Percentiles rank a stretch among this genome's conserved stretches.
phyloP scores from a whole-genome alignment of 306 rosid species.

The Leucaena leucocephala region DNA sequence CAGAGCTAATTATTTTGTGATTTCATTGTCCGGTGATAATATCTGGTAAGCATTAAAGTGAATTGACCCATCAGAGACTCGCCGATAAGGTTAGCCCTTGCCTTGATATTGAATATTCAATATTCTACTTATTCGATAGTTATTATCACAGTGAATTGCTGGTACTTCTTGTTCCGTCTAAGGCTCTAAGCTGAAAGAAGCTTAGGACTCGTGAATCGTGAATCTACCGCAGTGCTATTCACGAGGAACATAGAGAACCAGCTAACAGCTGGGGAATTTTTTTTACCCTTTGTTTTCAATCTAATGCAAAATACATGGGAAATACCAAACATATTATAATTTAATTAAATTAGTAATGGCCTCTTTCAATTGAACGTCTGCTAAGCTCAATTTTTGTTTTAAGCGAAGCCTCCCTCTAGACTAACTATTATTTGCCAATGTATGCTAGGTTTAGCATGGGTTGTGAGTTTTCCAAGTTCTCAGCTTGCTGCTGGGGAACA shows the following conservation, averaged over 20 bases:
- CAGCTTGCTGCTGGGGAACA: too few species aligned
- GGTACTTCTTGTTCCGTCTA: not conserved
- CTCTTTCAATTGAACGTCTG: too few species aligned
- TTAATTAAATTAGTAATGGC: too few species aligned
- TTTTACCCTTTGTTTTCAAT: not conserved
- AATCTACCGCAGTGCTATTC: not conserved
- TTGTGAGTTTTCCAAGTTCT: too few species aligned
- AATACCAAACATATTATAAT: too few species aligned
- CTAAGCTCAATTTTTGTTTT: too few species aligned
- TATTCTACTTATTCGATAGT: not conserved
- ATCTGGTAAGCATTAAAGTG: not conserved
- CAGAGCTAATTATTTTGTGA: conserved; percentile 20
- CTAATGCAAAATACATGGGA: not conserved
- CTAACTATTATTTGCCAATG: too few species aligned
- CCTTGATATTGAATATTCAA: conserved; percentile 33
- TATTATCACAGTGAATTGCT: too few species aligned
- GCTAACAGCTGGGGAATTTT: not conserved
- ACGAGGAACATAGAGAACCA: not conserved
- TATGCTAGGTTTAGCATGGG: too few species aligned
- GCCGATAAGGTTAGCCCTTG: conserved; percentile 28
- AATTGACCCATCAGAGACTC: conserved; percentile 48
- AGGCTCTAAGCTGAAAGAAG: not conserved
- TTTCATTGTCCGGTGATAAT: conserved; percentile 30
- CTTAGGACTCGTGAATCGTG: not conserved
- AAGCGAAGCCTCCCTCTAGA: too few species aligned